phyloP scores from a whole-genome alignment of 2,329 filamentous ascomycete species.

The Zasmidium cellare region DNA sequence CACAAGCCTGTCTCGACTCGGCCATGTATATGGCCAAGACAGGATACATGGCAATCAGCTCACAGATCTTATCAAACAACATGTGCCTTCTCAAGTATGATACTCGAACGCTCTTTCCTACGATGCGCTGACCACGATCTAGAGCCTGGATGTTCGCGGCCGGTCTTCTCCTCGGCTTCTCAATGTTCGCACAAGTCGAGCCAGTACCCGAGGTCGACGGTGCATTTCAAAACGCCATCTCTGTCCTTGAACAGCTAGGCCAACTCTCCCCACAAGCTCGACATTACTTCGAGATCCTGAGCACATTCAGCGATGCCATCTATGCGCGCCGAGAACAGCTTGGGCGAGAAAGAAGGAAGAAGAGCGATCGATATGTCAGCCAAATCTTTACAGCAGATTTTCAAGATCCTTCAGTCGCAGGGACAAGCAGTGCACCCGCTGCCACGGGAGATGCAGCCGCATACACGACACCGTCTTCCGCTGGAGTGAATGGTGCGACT shows the following conservation, averaged over 20 bases:
- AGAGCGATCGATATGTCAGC: constrained; percentile 21
- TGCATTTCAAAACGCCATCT: constrained; percentile 53
- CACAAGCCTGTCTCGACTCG: constrained; percentile 57
- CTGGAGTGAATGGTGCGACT: neutral
- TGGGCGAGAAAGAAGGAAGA: constrained; percentile 19
- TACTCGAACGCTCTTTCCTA: neutral
- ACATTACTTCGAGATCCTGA: constrained; percentile 59
- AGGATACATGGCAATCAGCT: constrained; percentile 44
- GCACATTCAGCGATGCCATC: constrained; percentile 25
- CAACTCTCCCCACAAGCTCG: constrained; percentile 56
- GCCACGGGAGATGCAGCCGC: neutral
- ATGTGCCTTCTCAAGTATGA: constrained; percentile 62
- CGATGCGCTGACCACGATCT: constrained; percentile 33
- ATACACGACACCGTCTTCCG: constrained; percentile 1
- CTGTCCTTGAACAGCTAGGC: constrained; percentile 52
- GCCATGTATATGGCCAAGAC: constrained; percentile 58
- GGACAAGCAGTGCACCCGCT: neutral
- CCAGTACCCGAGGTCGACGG: constrained; percentile 47
- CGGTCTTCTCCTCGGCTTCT: constrained; percentile 58
- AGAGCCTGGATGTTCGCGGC: constrained; percentile 54
- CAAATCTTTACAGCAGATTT: constrained; percentile 25
- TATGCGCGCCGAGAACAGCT: constrained; percentile 16
- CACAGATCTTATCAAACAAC: constrained; percentile 48
- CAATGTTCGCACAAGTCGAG: constrained; percentile 53
- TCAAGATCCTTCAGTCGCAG: constrained; percentile 3